These are phyloP conservation scores for Pseudoneurospora amorphoporcata DNA, from an alignment of 495 filamentous ascomycete genomes.

Conservation along the genomic window DNA sequence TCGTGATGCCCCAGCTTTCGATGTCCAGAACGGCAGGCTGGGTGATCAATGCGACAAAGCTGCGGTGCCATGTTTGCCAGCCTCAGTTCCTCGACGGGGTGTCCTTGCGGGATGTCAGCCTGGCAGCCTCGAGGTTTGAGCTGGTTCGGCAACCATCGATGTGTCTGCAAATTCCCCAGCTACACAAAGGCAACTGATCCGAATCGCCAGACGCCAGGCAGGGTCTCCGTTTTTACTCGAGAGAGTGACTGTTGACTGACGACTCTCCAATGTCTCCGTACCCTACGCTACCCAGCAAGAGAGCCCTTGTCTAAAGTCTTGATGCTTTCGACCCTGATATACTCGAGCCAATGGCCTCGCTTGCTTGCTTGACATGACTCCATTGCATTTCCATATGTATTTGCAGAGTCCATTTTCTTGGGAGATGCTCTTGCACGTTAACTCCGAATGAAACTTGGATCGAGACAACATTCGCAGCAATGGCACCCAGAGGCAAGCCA, in stretches of 20 bases:
- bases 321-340: background rate
- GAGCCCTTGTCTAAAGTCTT: background rate
- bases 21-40: background rate
- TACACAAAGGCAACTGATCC: conserved; percentile 6
- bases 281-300: background rate
- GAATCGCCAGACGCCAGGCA: conserved; percentile 4
- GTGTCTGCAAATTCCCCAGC: background rate
- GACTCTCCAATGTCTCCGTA: background rate
- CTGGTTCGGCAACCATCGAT: background rate
- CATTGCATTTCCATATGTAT: background rate
- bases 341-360: background rate
- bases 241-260: background rate
- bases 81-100: background rate
- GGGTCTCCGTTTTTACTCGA: background rate
- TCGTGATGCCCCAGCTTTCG: background rate
- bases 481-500: background rate
- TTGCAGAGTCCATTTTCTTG: background rate
- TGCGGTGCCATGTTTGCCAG: background rate
- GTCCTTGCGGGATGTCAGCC: conserved; percentile 2
- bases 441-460: background rate
- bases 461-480: background rate
- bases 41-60: background rate
- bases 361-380: background rate
- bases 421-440: background rate
- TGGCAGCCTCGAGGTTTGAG: conserved; percentile 8